Conservation (phyloP, 768 basidiomycete genomes). For the Lactarius sanguifluus region DNA sequence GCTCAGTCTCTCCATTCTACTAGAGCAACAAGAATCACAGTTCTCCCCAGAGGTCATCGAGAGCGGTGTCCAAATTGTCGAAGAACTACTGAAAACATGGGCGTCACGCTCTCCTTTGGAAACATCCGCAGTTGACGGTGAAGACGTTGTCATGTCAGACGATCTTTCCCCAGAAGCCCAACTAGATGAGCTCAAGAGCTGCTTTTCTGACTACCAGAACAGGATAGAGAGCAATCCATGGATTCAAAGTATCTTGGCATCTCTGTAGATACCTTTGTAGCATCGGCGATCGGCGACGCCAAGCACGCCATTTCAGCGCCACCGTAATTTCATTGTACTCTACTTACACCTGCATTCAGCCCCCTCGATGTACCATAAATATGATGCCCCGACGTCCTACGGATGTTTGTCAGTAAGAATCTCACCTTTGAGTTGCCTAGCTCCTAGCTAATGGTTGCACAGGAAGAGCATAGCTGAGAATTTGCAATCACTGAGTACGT, state of each 20-base stretch:
- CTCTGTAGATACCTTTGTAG: slow-evolving; percentile 34
- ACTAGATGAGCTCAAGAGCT: slow-evolving; percentile 51
- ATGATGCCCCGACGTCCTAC: background rate
- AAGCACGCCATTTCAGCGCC: background rate
- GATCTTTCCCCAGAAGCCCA: slow-evolving; percentile 38
- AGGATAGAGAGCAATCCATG: slow-evolving; percentile 78
- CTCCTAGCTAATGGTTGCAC: background rate
- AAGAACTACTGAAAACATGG: slow-evolving; percentile 76
- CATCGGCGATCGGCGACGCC: background rate
- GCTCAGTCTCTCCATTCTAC: background rate
- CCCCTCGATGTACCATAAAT: slow-evolving; percentile 6
- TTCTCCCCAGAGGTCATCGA: slow-evolving; percentile 63
- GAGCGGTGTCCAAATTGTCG: slow-evolving; percentile 77
- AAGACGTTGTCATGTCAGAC: slow-evolving; percentile 55
- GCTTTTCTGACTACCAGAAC: slow-evolving; percentile 63
- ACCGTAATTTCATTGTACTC: background rate
- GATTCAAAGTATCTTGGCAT: slow-evolving; percentile 60
- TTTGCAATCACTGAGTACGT: background rate
- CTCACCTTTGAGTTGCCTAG: background rate
- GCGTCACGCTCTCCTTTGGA: slow-evolving; percentile 35
- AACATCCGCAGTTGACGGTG: slow-evolving; percentile 38
- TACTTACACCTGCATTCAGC: slow-evolving; percentile 2
- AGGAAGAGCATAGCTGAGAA: background rate
- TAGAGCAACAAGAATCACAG: slow-evolving; percentile 40
- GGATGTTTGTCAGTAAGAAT: background rate